Base-by-base conservation (phyloP, 1,284 basidiomycete species). In the Apiotrichum porosum region DNA sequence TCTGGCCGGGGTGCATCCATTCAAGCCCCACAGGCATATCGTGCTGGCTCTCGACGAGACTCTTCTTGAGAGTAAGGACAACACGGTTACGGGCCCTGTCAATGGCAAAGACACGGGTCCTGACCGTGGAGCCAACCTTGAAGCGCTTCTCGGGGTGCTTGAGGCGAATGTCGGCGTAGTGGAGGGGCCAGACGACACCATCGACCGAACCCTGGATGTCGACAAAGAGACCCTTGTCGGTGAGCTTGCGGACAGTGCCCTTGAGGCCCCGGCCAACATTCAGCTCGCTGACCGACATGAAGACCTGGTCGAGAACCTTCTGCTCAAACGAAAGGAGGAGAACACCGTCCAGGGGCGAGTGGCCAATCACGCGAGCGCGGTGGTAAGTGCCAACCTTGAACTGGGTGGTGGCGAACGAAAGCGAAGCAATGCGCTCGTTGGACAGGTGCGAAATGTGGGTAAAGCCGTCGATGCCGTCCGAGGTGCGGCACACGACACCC, bases 381-480 rank as follows among this genome's bases (percentile, higher is more conserved):
- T 98, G 94, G 8, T 83, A 72, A 10, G 87, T 83, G 15, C 83
- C 85, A 40, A 82, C 63, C 71, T 84, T 87, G 85, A 86, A 95
- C 36, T 83, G 80, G 17, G 88, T 86, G 6, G 84, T 83, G 15
- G 80, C 76, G 12, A 76, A 58, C 3, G 85, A 83, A 10, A 97
- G 76, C 9, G 83, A 79, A 12, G 86, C 81, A 22, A 93, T 77
- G 65, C 93, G 90, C 44, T 93, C 89, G 68, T 98, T 93, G 15
- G 91, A 86, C 22, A 88, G 79, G 69, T 93, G 89, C 12, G 94
- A 97, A 62, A 97, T 97, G 89, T 95, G 92, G 35, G 88, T 81
- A 67, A 92, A 93, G 9, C 88, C 92, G 54, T 83, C 78, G 13
- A 86, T 65, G 1, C 78, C 80, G 9, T 83, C 75, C 43, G 79